Evolutionary conservation across 1,139 yeast genomes (phyloP), one percentile per base, ranked within the genome.

Genomic region (Candida sanyaensis): DNA sequence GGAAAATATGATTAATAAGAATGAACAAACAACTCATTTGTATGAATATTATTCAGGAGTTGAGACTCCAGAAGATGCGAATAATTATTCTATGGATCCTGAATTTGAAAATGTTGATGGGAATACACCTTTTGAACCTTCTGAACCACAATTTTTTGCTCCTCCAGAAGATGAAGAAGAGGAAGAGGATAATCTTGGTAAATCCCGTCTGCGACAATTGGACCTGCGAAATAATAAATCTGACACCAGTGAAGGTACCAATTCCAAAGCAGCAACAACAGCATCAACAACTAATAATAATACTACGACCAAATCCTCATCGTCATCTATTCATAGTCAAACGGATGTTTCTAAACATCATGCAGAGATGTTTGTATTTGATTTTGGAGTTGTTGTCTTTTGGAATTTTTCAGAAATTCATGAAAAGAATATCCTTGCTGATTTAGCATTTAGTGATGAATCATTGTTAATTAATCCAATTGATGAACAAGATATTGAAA

Each of bases 371-470:
- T 93, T 93, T 61, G 81, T 93, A 6, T 85, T 93, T 63, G 84
- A 84, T 47, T 93, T 93, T 62, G 99, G 99, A 12, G 96, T 93
- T 23, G 90, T 93, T 17, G 98, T 93, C 12, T 92, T 93, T 61
- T 93, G 99, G 99, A 93, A 93, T 63, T 91, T 93, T 57, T 85
- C 95, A 2, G 97, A 91, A 62, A 76, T 82, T 9, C 97, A 93
- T 61, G 99, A 93, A 61, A 91, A 92, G 70, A 93, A 92, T 58
- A 83, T 93, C 12, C 76, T 93, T 50, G 98, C 98, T 0, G 99
- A 93, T 63, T 75, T 93, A 55, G 88, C 93, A 13, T 90, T 92
- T 71, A 92, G 93, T 2, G 76, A 68, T 44, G 66, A 63, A 43
- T 73, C 81, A 1, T 69, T 92, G 33, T 79, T 88, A 32, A 73